phyloP scores from a whole-genome alignment of 768 basidiomycete species.

The Fomitopsis serialis region DNA sequence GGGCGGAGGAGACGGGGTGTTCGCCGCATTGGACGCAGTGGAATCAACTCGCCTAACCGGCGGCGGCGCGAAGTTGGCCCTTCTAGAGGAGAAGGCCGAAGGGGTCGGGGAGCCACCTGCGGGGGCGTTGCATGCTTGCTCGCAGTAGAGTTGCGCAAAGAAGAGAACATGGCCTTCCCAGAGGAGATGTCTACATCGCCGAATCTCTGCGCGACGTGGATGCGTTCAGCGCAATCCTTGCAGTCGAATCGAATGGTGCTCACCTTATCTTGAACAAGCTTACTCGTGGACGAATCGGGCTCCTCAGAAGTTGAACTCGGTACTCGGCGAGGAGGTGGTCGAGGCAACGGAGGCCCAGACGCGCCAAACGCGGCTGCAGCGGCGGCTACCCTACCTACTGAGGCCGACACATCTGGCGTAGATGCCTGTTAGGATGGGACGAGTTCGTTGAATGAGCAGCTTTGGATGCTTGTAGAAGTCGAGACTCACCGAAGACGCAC shows the following conservation, averaged over 20 bases:
- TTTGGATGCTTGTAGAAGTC: background rate
- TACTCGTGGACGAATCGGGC: conserved; percentile 5
- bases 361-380: conserved; percentile 41
- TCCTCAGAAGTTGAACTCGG: conserved; percentile 15
- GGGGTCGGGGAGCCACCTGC: conserved; percentile 28
- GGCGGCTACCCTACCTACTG: conserved; percentile 53
- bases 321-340: conserved; percentile 18
- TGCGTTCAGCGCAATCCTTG: background rate
- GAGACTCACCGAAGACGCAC: background rate
- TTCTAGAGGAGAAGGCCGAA: conserved; percentile 39
- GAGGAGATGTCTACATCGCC: conserved; percentile 57
- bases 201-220: conserved; percentile 41
- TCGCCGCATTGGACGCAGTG: conserved; percentile 2
- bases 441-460: no score
- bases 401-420: conserved; percentile 32
- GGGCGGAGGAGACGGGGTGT: background rate
- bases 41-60: conserved; percentile 30
- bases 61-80: conserved; percentile 47
- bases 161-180: conserved; percentile 37
- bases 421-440: conserved; percentile 1
- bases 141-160: conserved; percentile 39
- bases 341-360: conserved; percentile 16
- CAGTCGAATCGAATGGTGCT: background rate
- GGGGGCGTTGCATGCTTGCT: conserved; percentile 34
- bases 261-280: conserved; percentile 19